Percentiles rank a stretch among this genome's conserved stretches.
phyloP scores from a whole-genome alignment of 106 monocot species.

The Acorus gramineus region DNA sequence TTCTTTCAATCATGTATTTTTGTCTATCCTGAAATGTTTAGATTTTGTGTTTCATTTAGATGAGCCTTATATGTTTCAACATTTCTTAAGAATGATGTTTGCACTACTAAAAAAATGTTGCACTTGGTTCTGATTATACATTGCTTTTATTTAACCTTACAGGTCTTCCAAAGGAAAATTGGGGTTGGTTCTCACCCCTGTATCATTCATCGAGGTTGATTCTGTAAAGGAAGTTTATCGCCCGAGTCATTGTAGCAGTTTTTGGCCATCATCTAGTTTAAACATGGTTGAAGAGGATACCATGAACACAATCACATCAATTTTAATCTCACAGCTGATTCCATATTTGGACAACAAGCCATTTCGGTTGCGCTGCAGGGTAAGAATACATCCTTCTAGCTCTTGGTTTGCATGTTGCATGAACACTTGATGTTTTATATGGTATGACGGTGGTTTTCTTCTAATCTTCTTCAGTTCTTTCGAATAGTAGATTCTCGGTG shows the following conservation, averaged over 20 bases:
- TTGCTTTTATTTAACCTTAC: slow-evolving; percentile 10
- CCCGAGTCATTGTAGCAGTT: slow-evolving; percentile 3
- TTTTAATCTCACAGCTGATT: slow-evolving; percentile 29
- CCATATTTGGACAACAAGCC: slow-evolving; percentile 10
- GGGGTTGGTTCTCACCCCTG: slow-evolving; percentile 45
- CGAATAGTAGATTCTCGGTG: too few relatives aligned
- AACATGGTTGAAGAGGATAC: slow-evolving; percentile 10
- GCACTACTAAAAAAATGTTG: too few relatives aligned
- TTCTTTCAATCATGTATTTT: too few relatives aligned
- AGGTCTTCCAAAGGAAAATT: slow-evolving; percentile 28
- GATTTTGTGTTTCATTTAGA: too few relatives aligned
- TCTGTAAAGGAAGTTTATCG: slow-evolving; percentile 28
- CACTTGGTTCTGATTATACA: not conserved
- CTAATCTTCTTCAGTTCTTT: too few relatives aligned
- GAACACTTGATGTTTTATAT: not conserved
- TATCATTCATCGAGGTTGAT: slow-evolving; percentile 56
- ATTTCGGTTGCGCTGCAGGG: slow-evolving; percentile 50
- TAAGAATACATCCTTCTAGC: slow-evolving; percentile 17
- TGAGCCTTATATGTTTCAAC: not conserved
- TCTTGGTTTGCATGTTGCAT: not conserved
- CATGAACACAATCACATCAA: slow-evolving; percentile 8
- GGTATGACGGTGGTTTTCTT: not conserved
- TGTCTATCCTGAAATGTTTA: too few relatives aligned
- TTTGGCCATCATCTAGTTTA: not conserved
- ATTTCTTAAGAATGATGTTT: not conserved